phyloP scores from a whole-genome alignment of 139 green algal species.

The Chlorella sp. region DNA sequence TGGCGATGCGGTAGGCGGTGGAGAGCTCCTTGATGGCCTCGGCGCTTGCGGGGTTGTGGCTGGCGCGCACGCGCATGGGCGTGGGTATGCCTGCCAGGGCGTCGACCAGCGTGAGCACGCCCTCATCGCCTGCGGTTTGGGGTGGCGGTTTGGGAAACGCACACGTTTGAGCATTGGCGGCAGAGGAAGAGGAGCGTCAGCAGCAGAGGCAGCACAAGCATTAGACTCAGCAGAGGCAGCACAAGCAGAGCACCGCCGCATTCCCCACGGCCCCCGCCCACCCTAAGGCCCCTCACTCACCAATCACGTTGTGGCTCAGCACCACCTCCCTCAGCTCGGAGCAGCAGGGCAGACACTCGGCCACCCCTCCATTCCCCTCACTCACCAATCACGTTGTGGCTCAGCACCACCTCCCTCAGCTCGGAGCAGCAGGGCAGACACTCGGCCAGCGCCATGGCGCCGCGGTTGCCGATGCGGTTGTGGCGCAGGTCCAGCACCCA shows the following conservation, averaged over 20 bases:
- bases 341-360: neutral
- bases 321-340: neutral
- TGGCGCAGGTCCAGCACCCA: conserved; percentile 4
- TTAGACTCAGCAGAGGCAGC: too few relatives aligned
- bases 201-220: too few relatives aligned
- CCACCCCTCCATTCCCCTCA: too few relatives aligned
- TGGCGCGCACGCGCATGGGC: neutral
- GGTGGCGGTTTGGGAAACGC: too few relatives aligned
- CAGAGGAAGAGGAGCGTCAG: too few relatives aligned
- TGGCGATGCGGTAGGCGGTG: neutral
- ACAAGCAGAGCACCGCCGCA: too few relatives aligned
- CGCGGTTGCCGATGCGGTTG: neutral
- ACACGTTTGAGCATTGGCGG: too few relatives aligned
- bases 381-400: conserved; percentile 1
- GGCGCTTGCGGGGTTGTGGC: neutral
- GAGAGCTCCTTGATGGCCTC: neutral
- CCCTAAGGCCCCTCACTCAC: neutral
- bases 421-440: neutral
- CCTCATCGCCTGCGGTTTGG: neutral
- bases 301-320: conserved; percentile 1
- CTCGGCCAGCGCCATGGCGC: neutral
- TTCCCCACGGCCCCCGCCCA: too few relatives aligned
- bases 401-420: conserved; percentile 1
- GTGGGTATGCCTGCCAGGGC: neutral
- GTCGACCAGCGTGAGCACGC: conserved; percentile 1